These are phyloP conservation scores for Bertia moriformis DNA, from an alignment of 2,329 filamentous ascomycete genomes.

Conservation along the genomic window DNA sequence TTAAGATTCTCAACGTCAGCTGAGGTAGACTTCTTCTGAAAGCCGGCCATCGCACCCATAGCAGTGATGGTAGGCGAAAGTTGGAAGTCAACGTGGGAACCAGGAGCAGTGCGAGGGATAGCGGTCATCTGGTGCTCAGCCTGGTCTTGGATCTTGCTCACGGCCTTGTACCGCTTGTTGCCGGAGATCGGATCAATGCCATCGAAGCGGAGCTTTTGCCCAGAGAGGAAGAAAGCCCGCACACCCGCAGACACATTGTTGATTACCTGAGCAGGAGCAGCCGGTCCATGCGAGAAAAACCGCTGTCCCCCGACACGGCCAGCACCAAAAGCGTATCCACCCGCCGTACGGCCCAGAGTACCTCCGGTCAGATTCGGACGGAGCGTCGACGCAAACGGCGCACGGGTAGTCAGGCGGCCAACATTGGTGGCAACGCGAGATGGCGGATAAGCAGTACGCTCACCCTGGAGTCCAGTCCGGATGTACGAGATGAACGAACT, in stretches of 20 bases:
- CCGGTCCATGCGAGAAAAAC: slow-evolving; percentile 81
- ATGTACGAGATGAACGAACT: background rate
- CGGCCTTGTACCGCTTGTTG: slow-evolving; percentile 63
- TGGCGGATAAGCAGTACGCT: background rate
- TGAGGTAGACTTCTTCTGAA: slow-evolving; percentile 5
- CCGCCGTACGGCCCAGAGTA: slow-evolving; percentile 67
- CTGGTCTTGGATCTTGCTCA: slow-evolving; percentile 64
- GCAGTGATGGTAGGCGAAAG: slow-evolving; percentile 83
- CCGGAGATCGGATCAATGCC: slow-evolving; percentile 54
- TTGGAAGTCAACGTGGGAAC: slow-evolving; percentile 77
- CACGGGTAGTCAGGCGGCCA: slow-evolving; percentile 53
- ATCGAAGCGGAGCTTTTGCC: slow-evolving; percentile 76
- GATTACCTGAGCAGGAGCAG: slow-evolving; percentile 75
- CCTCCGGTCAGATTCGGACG: slow-evolving; percentile 87
- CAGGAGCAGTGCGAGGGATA: slow-evolving; percentile 41
- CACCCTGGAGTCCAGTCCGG: background rate
- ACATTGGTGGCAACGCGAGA: slow-evolving; percentile 9
- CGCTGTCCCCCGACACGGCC: slow-evolving; percentile 58
- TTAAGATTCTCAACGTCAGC: slow-evolving; percentile 50
- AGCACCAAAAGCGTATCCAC: slow-evolving; percentile 70
- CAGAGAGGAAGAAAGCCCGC: slow-evolving; percentile 81
- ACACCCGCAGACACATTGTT: slow-evolving; percentile 91
- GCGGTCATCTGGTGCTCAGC: slow-evolving; percentile 52
- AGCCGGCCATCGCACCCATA: slow-evolving; percentile 53
- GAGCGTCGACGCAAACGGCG: slow-evolving; percentile 77